Percentiles rank a stretch among this genome's conserved stretches.
phyloP scores from a whole-genome alignment of 2,329 filamentous ascomycete species.

The Grosmannia huntii region DNA sequence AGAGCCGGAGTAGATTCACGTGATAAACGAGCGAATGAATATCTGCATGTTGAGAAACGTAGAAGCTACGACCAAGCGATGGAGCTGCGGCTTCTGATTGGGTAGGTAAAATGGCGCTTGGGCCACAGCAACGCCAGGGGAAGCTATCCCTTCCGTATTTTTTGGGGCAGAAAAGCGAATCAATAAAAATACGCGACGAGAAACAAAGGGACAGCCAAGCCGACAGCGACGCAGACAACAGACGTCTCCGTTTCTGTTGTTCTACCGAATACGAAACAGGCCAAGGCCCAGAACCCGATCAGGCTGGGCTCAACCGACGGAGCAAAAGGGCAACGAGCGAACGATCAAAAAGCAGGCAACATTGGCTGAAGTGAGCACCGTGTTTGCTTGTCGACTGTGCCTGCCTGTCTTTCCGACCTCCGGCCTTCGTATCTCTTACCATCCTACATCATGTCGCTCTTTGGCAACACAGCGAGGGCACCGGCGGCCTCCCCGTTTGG shows the following conservation, averaged over 20 bases:
- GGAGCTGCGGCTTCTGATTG: not conserved
- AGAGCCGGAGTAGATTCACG: not conserved
- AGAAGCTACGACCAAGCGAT: not conserved
- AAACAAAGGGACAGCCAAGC: not conserved
- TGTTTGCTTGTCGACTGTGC: not conserved
- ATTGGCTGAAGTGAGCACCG: not conserved
- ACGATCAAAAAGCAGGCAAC: not conserved
- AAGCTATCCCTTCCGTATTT: not conserved
- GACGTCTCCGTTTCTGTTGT: not conserved
- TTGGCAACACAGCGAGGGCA: conserved; percentile 8
- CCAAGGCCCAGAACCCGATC: not conserved
- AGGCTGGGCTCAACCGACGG: not conserved
- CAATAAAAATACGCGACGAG: conserved; percentile 1
- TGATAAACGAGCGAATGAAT: not conserved
- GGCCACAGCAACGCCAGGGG: not conserved
- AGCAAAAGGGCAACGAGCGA: not conserved
- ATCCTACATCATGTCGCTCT: conserved; percentile 9
- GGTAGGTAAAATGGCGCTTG: not conserved
- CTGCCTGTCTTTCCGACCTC: not conserved
- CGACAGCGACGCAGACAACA: not conserved
- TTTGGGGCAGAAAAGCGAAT: not conserved
- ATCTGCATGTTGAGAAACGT: too few relatives aligned
- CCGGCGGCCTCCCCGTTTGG: conserved; percentile 8
- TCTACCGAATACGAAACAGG: not conserved
- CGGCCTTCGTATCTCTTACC: not conserved